Conservation (phyloP, 495 filamentous ascomycete species). For the Talaromyces adpressus region DNA sequence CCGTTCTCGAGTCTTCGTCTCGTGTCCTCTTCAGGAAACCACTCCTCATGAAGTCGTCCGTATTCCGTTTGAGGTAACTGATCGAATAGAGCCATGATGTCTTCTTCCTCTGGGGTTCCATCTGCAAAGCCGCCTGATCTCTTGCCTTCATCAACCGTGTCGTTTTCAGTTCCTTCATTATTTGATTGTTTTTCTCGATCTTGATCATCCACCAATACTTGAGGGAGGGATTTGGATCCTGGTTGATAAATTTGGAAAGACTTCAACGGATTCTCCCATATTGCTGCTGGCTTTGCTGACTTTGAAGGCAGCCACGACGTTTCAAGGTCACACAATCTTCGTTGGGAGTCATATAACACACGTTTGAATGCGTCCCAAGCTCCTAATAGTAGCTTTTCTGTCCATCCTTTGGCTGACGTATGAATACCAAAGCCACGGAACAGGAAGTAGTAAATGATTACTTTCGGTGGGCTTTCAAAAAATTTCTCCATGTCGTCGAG, state of each 20-base stretch:
- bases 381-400: constrained; percentile 43
- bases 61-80: not conserved
- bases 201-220: not conserved
- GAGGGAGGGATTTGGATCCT: not conserved
- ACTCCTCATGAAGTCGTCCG: not conserved
- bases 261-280: constrained; percentile 33
- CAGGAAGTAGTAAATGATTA: constrained; percentile 41
- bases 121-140: not conserved
- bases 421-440: constrained; percentile 67
- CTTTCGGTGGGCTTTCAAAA: constrained; percentile 30
- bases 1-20: constrained; percentile 33
- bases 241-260: not conserved
- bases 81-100: not conserved
- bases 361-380: constrained; percentile 39
- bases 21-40: constrained; percentile 10
- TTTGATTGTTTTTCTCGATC: not conserved
- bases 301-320: not conserved
- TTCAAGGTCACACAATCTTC: not conserved
- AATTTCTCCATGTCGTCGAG: constrained; percentile 34
- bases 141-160: not conserved
- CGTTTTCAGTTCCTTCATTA: not conserved
- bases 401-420: constrained; percentile 41
- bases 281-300: not conserved
- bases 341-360: constrained; percentile 46
- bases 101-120: not conserved